Evolutionary conservation across 2,329 filamentous ascomycete species (phyloP).

Genomic region (Chrysoporthe deuterocubensis): DNA sequence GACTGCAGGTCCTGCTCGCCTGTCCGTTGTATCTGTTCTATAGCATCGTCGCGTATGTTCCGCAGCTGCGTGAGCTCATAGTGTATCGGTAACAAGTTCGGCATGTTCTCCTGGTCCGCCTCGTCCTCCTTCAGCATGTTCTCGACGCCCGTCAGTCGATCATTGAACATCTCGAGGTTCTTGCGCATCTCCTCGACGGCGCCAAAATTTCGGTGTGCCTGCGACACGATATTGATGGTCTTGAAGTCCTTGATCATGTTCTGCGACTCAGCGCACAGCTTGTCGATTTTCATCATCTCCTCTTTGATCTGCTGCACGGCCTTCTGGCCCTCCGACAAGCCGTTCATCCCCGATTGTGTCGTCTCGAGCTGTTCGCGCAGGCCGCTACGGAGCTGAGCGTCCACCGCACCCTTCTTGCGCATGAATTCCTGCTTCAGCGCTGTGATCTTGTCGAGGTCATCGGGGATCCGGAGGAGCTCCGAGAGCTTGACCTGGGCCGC

Average conservation of each 20-base stretch:
- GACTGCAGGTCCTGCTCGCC: slow-evolving; percentile 74
- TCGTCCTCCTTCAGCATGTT: slow-evolving; percentile 82
- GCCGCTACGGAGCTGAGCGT: slow-evolving; percentile 85
- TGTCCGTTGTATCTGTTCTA: slow-evolving; percentile 88
- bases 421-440: slow-evolving; percentile 89
- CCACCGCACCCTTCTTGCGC: slow-evolving; percentile 90
- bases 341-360: slow-evolving; percentile 90
- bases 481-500: slow-evolving; percentile 78
- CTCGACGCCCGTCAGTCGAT: slow-evolving; percentile 76
- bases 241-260: slow-evolving; percentile 97
- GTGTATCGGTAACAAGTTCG: slow-evolving; percentile 86
- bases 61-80: slow-evolving; percentile 89
- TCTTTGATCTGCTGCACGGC: slow-evolving; percentile 93
- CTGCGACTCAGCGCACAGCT: slow-evolving; percentile 94
- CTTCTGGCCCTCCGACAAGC: slow-evolving; percentile 87
- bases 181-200: slow-evolving; percentile 91
- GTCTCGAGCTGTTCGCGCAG: slow-evolving; percentile 92
- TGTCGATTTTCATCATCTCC: slow-evolving; percentile 98
- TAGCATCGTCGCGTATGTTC: slow-evolving; percentile 93
- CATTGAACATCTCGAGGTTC: slow-evolving; percentile 86
- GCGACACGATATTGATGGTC: slow-evolving; percentile 87
- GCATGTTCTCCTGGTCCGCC: slow-evolving; percentile 84
- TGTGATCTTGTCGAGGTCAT: slow-evolving; percentile 95
- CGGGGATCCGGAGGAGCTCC: slow-evolving; percentile 91
- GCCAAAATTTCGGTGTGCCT: slow-evolving; percentile 95